Evolutionary conservation across 2,329 filamentous ascomycete genomes (phyloP).

Genomic region (Penicillium occitanis): DNA sequence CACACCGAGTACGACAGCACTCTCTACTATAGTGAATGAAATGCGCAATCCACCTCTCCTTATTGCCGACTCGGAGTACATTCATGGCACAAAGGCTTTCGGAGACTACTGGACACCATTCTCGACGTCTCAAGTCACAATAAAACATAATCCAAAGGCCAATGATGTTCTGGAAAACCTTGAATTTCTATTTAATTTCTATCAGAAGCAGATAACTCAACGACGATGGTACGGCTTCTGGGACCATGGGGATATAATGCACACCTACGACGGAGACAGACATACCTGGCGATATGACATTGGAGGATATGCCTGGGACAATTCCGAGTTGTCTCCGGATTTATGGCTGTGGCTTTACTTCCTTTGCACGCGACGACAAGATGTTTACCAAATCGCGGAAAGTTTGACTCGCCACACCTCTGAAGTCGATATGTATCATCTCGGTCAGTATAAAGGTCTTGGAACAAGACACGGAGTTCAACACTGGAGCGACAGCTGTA

Average conservation of each 20-base stretch:
- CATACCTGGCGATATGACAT: slow-evolving; percentile 64
- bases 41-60: slow-evolving; percentile 57
- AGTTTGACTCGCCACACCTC: slow-evolving; percentile 59
- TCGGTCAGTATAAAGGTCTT: slow-evolving; percentile 58
- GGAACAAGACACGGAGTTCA: slow-evolving; percentile 64
- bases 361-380: slow-evolving; percentile 57
- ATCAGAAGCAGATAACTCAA: slow-evolving; percentile 56
- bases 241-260: slow-evolving; percentile 63
- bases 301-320: slow-evolving; percentile 65
- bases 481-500: slow-evolving; percentile 61
- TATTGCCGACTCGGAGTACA: slow-evolving; percentile 49
- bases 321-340: slow-evolving; percentile 63
- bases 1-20: slow-evolving; percentile 52
- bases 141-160: slow-evolving; percentile 29
- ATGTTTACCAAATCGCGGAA: slow-evolving; percentile 61
- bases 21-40: slow-evolving; percentile 47
- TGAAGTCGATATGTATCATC: slow-evolving; percentile 64
- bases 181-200: slow-evolving; percentile 58
- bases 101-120: slow-evolving; percentile 56
- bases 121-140: slow-evolving; percentile 23
- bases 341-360: slow-evolving; percentile 65
- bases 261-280: slow-evolving; percentile 60
- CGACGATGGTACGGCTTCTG: slow-evolving; percentile 64
- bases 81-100: slow-evolving; percentile 54
- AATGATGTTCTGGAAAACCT: slow-evolving; percentile 54